Evolutionary conservation across 164 flowering plant species (phyloP).

Genomic region (Chloranthus sessilifolius): DNA sequence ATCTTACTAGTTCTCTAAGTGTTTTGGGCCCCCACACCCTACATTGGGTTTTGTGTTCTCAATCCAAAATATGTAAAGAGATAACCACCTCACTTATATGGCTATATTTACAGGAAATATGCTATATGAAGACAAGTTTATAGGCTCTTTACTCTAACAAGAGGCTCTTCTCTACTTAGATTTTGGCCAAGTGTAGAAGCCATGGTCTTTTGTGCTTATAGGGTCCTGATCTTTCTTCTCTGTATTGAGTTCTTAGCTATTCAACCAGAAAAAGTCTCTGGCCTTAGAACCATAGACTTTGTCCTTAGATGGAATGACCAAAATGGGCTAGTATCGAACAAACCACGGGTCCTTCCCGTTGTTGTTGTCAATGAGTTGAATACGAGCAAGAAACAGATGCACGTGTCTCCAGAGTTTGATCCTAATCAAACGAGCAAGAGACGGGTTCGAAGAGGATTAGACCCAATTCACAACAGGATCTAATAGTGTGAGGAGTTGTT

Average conservation of each 20-base stretch:
- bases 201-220: constrained; percentile 36
- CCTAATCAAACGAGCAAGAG: constrained; percentile 55
- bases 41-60: constrained; percentile 39
- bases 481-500: no score
- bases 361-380: constrained; percentile 25
- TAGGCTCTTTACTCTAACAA: constrained; percentile 17
- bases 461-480: constrained; percentile 73
- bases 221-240: constrained; percentile 27
- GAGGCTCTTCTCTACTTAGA: constrained; percentile 15
- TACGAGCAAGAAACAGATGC: constrained; percentile 25
- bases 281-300: constrained; percentile 34
- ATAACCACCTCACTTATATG: no score
- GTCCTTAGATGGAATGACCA: constrained; percentile 31
- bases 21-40: constrained; percentile 36
- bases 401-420: constrained; percentile 44
- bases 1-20: constrained; percentile 42
- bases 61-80: constrained; percentile 28
- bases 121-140: constrained; percentile 13
- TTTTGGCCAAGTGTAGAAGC: constrained; percentile 12
- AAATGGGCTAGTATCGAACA: constrained; percentile 3
- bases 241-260: constrained; percentile 34
- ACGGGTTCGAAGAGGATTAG: constrained; percentile 55
- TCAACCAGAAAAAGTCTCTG: constrained; percentile 38
- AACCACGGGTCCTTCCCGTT: constrained; percentile 11
- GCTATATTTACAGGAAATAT: constrained; percentile 30